Conservation (phyloP, 768 basidiomycete species). For the Trametes cinnabarina region DNA sequence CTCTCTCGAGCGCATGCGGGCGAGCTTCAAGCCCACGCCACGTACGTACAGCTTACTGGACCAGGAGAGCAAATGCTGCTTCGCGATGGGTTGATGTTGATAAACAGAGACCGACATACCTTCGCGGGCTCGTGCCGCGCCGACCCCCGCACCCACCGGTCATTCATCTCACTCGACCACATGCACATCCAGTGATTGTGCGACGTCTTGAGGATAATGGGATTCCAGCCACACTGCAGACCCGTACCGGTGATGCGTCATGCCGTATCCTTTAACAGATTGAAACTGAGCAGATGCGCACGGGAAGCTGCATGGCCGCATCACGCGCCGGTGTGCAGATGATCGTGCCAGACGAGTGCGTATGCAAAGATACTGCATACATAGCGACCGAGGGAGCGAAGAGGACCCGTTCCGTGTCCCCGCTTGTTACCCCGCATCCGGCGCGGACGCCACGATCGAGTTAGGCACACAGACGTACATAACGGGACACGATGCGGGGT, state of each 20-base stretch:
- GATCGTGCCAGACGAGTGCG: background rate
- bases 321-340: background rate
- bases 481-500: background rate
- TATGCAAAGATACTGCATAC: background rate
- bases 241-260: background rate
- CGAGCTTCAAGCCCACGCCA: background rate
- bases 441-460: slow-evolving; percentile 11
- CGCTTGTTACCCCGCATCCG: background rate
- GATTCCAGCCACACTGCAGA: background rate
- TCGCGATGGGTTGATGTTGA: background rate
- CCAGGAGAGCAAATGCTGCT: background rate
- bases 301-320: background rate
- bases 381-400: background rate
- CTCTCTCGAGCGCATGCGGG: background rate
- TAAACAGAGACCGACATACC: background rate
- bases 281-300: background rate
- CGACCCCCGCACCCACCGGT: background rate
- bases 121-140: background rate
- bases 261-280: background rate
- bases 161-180: background rate
- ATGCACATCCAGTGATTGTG: background rate
- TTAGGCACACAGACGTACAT: slow-evolving; percentile 12
- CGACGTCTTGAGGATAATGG: background rate
- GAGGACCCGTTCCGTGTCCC: background rate
- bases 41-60: background rate